Evolutionary conservation across 2,329 filamentous ascomycete species (phyloP), one percentile per base, ranked within the genome.

Genomic region (Microcyclosporella mali): DNA sequence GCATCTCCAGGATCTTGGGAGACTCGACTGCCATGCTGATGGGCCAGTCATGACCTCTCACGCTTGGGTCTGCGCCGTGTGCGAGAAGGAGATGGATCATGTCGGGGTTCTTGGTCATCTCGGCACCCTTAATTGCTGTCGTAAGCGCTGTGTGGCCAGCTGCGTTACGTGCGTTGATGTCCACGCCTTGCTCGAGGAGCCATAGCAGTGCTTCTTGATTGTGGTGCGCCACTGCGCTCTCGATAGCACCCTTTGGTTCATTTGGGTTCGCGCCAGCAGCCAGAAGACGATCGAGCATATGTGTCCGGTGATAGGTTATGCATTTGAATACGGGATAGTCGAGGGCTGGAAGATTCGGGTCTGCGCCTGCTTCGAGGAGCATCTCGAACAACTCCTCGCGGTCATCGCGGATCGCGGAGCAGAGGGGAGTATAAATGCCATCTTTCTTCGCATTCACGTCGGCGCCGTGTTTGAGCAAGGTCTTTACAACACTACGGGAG

Each of bases 241-340:
- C 81, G 28, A 82, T 62, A 47, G 85, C 84, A 9, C 81, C 81
- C 56, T 78, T 80, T 4, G 81, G 81, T 2, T 66, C 71, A 52
- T 71, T 63, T 0, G 82, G 67, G 49, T 83, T 72, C 9, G 69
- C 78, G 1, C 81, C 81, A 0, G 80, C 79, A 6, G 73, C 71
- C 0, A 82, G 66, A 1, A 85, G 68, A 4, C 72, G 66, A 0
- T 78, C 75, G 0, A 85, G 68, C 56, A 78, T 76, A 14, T 83
- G 77, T 0, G 75, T 65, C 17, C 80, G 72, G 57, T 79, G 73
- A 57, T 84, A 81, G 0, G 80, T 83, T 17, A 85, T 73, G 47
- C 80, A 84, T 59, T 84, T 84, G 70, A 80, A 84, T 3, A 74
- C 69, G 0, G 81, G 81, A 54, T 81, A 83, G 56, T 84, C 81